These are phyloP conservation scores for Cladophialophora bantiana DNA, from an alignment of 2,329 filamentous ascomycete genomes.

Conservation along the genomic window DNA sequence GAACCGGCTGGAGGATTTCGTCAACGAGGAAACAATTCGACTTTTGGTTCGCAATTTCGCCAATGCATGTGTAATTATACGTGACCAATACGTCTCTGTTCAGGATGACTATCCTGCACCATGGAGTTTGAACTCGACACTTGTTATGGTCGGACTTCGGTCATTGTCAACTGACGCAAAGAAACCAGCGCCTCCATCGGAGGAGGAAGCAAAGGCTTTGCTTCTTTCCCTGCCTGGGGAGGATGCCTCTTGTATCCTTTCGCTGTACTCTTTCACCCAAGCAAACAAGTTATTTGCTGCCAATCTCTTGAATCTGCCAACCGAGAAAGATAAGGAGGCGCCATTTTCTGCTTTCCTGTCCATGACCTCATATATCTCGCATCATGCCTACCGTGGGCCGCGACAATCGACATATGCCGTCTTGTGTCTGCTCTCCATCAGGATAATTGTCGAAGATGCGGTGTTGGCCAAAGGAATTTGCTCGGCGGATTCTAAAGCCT, in stretches of 20 bases:
- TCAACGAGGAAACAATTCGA: constrained; percentile 86
- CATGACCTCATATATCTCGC: constrained; percentile 87
- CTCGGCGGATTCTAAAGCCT: constrained; percentile 74
- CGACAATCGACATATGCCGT: constrained; percentile 83
- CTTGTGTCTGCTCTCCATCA: constrained; percentile 82
- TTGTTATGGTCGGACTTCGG: constrained; percentile 85
- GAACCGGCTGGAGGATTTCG: constrained; percentile 89
- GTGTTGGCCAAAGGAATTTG: constrained; percentile 82
- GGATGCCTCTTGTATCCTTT: constrained; percentile 79
- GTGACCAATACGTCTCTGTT: constrained; percentile 80
- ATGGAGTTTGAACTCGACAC: constrained; percentile 81
- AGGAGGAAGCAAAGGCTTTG: constrained; percentile 80
- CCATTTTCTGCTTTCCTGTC: constrained; percentile 85
- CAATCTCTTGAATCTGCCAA: constrained; percentile 72
- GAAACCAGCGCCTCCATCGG: constrained; percentile 65
- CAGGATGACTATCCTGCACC: constrained; percentile 90
- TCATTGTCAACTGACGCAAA: constrained; percentile 73
- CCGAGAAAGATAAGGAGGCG: constrained; percentile 69
- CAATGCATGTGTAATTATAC: constrained; percentile 69
- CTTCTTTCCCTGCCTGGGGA: constrained; percentile 81
- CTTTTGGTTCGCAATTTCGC: constrained; percentile 82
- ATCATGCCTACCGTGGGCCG: constrained; percentile 85
- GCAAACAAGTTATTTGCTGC: constrained; percentile 95
- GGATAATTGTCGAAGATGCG: constrained; percentile 85
- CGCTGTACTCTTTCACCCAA: constrained; percentile 90